Evolutionary conservation across 2,329 filamentous ascomycete genomes (phyloP), one percentile per base, ranked within the genome.

Genomic region (Diplodia seriata): DNA sequence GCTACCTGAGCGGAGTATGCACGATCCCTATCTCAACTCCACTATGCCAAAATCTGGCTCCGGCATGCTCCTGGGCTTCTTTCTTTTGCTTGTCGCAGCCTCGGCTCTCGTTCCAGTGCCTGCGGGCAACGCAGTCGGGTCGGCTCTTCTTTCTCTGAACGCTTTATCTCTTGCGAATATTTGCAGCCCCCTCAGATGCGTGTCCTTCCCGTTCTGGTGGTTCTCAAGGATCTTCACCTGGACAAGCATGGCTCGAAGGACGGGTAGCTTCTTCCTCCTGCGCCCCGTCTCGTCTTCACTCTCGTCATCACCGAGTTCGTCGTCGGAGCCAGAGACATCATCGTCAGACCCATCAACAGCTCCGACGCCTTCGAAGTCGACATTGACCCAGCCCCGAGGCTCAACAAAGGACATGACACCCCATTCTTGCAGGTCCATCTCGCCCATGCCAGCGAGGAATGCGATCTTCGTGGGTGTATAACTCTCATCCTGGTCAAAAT

Each of bases 201-300:
- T 99, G 77, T 99, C 95, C 78, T 99, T 99, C 71, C 95, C 95
- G 78, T 99, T 99, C 81, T 99, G 95, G 78, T 99, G 95, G 76
- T 99, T 99, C 81, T 98, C 95, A 63, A 94, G 86, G 59, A 99
- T 90, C 72, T 91, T 89, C 75, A 98, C 89, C 78, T 98, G 94
- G 33, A 99, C 85, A 36, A 98, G 88, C 81, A 94, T 97, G 18
- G 92, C 93, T 69, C 94, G 89, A 20, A 98, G 86, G 1, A 94
- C 91, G 73, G 83, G 83, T 89, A 91, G 50, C 86, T 90, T 74
- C 88, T 89, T 57, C 86, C 88, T 50, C 83, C 82, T 1, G 87
- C 80, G 18, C 11, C 33, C 73, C 4, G 71, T 71, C 6, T 70
- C 72, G 18, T 70, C 69, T 9, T 70, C 72, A 29, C 71, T 73